These are phyloP conservation scores for Nothopassalora personata DNA, from an alignment of 2,329 filamentous ascomycete species.

Conservation along the genomic window DNA sequence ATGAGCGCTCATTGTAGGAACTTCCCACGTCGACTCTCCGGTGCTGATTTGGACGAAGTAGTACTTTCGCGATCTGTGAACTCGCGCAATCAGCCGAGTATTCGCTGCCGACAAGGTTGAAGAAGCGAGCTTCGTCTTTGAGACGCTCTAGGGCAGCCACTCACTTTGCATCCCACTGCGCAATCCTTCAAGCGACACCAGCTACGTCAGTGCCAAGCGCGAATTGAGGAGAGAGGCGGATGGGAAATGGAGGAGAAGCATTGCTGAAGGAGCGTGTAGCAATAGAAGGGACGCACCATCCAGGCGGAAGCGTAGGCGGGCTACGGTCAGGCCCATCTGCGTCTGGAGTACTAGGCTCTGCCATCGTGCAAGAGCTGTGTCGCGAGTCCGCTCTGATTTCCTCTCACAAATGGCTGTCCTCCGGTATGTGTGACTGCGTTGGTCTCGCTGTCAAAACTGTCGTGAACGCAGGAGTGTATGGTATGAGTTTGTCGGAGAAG, in stretches of 20 bases:
- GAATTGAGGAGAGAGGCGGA: slow-evolving; percentile 12
- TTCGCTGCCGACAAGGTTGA: neutral
- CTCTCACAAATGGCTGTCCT: neutral
- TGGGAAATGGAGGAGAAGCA: slow-evolving; percentile 8
- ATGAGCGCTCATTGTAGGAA: slow-evolving; percentile 35
- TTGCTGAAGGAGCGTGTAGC: slow-evolving; percentile 11
- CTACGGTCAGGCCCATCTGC: slow-evolving; percentile 33
- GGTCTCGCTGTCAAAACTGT: neutral
- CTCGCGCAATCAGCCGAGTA: slow-evolving; percentile 6
- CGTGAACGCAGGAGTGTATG: neutral
- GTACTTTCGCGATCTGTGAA: slow-evolving; percentile 36
- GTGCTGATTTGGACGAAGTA: slow-evolving; percentile 41
- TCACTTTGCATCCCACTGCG: slow-evolving; percentile 39
- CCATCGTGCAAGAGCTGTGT: slow-evolving; percentile 20
- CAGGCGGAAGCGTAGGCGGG: slow-evolving; percentile 36
- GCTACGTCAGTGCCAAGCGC: slow-evolving; percentile 33
- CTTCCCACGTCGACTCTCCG: slow-evolving; percentile 39
- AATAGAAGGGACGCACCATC: slow-evolving; percentile 32
- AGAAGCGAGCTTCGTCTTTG: neutral
- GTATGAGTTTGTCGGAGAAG: neutral
- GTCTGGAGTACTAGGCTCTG: slow-evolving; percentile 33
- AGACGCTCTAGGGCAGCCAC: slow-evolving; percentile 10
- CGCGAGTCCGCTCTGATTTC: neutral
- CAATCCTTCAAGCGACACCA: slow-evolving; percentile 32
- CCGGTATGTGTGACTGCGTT: neutral